phyloP scores from a whole-genome alignment of 306 rosid species.

The Begonia masoniana region DNA sequence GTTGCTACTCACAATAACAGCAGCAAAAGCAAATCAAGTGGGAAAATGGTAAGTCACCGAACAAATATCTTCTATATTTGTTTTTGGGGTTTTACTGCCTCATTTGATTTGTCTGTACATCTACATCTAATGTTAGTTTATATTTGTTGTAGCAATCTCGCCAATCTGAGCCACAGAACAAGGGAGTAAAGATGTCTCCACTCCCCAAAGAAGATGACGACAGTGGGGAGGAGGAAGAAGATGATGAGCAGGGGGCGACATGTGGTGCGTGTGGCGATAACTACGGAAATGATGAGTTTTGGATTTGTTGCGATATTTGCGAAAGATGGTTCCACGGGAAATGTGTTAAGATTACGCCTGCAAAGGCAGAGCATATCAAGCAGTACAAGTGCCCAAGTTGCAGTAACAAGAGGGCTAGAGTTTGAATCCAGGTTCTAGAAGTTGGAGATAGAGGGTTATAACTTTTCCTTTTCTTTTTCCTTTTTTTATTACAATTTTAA shows the following conservation, averaged over 20 bases:
- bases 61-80: conserved; percentile 1
- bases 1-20: conserved; percentile 59
- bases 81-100: background rate
- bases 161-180: conserved; percentile 62
- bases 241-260: conserved; percentile 37
- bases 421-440: conserved; percentile 25
- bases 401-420: conserved; percentile 66
- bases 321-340: conserved; percentile 83
- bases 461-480: conserved; percentile 13
- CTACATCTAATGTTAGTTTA: no score
- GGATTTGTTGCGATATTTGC: conserved; percentile 70
- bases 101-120: background rate
- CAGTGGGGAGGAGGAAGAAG: conserved; percentile 78
- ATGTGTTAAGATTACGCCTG: conserved; percentile 72
- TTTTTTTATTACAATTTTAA: conserved; percentile 26
- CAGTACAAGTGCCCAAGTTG: conserved; percentile 77
- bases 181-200: conserved; percentile 82
- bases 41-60: conserved; percentile 37
- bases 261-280: conserved; percentile 75
- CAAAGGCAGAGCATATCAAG: conserved; percentile 78
- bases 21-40: conserved; percentile 74
- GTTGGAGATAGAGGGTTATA: conserved; percentile 22
- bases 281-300: conserved; percentile 58
- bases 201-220: conserved; percentile 87
- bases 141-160: conserved; percentile 31